Percentiles rank a stretch among this genome's conserved stretches.
These are phyloP conservation scores for Apiotrichum mycotoxinovorans DNA, from an alignment of 1,284 basidiomycete species.

Conservation along the genomic window DNA sequence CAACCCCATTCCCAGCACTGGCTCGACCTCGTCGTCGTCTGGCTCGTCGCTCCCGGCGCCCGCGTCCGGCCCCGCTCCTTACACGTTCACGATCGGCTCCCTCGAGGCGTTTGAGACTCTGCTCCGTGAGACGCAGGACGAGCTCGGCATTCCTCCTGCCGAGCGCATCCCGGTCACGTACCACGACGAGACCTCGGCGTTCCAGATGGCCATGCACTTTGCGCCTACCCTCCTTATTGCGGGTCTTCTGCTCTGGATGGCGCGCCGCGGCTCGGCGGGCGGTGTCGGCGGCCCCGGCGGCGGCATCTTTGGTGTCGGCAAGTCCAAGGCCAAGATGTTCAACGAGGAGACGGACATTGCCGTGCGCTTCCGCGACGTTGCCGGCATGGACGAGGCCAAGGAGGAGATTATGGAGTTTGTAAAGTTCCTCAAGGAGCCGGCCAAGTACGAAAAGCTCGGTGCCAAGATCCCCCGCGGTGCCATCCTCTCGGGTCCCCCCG, in stretches of 20 bases:
- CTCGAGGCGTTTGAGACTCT: constrained; percentile 95
- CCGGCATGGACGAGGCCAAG: constrained; percentile 99
- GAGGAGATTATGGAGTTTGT: constrained; percentile 99
- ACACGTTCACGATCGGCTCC: constrained; percentile 96
- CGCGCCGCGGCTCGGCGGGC: constrained; percentile 66
- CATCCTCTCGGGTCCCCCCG: constrained; percentile 95
- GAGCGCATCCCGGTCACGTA: constrained; percentile 97
- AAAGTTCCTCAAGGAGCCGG: constrained; percentile 95
- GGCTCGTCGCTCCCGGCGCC: constrained; percentile 33
- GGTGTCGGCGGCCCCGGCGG: constrained; percentile 58
- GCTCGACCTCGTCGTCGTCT: constrained; percentile 12
- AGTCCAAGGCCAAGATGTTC: constrained; percentile 91
- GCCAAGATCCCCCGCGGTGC: constrained; percentile 99
- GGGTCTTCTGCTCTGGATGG: constrained; percentile 87
- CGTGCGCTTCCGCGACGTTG: constrained; percentile 91
- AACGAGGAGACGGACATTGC: constrained; percentile 96
- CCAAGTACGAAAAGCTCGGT: constrained; percentile 90
- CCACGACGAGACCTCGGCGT: constrained; percentile 85
- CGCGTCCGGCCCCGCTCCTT: constrained; percentile 53
- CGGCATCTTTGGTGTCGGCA: constrained; percentile 96
- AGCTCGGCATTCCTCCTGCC: constrained; percentile 83
- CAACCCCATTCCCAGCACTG: constrained; percentile 36
- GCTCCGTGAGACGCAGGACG: constrained; percentile 87
- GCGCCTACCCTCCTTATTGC: constrained; percentile 89
- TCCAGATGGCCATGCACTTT: constrained; percentile 81